Conservation (phyloP, 2,329 filamentous ascomycete species). For the Chaetomiaceae sp. region DNA sequence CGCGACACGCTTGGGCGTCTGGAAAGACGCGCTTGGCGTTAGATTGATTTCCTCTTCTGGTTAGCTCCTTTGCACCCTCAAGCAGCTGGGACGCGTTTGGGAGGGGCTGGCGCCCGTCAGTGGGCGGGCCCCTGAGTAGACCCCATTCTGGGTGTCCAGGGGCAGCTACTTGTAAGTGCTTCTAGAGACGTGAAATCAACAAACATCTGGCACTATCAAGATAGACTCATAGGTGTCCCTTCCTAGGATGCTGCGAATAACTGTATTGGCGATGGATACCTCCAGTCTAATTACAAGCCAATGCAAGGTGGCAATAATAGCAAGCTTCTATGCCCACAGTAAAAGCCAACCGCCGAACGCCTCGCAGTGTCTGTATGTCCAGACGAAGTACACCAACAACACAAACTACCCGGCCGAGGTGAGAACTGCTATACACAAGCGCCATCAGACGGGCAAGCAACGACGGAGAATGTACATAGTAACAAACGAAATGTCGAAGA, state of each 20-base stretch:
- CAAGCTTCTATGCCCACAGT: background rate
- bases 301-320: background rate
- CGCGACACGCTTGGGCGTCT: slow-evolving; percentile 15
- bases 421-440: too few relatives aligned
- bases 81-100: background rate
- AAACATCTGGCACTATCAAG: too few relatives aligned
- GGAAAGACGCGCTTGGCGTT: slow-evolving; percentile 21
- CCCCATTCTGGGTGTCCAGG: too few relatives aligned
- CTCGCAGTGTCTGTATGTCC: too few relatives aligned
- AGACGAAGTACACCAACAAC: too few relatives aligned
- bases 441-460: background rate
- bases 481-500: slow-evolving; percentile 6
- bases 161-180: too few relatives aligned
- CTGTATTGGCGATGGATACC: background rate
- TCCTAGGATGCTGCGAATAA: too few relatives aligned
- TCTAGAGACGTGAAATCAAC: too few relatives aligned
- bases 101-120: slow-evolving; percentile 1
- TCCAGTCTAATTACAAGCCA: slow-evolving; percentile 18
- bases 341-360: slow-evolving; percentile 11
- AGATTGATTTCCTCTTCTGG: slow-evolving; percentile 21
- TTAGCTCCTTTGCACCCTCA: slow-evolving; percentile 7
- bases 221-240: too few relatives aligned
- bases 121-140: too few relatives aligned
- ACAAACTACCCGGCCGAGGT: too few relatives aligned
- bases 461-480: too few relatives aligned